These are phyloP conservation scores for Sphaerosporella brunnea DNA, from an alignment of 495 filamentous ascomycete species.

Conservation along the genomic window DNA sequence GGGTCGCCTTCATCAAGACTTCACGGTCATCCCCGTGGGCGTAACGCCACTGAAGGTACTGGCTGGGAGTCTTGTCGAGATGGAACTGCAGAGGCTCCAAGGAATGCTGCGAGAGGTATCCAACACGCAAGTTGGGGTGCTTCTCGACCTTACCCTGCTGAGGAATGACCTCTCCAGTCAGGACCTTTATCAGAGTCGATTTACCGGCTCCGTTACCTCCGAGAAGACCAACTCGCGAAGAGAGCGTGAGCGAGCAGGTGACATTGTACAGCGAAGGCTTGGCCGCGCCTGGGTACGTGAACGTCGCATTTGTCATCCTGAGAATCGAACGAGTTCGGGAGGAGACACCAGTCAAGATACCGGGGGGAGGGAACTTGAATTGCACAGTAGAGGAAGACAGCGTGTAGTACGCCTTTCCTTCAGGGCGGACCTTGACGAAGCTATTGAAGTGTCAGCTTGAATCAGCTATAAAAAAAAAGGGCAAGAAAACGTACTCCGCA, in stretches of 20 bases:
- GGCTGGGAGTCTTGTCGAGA: slow-evolving; percentile 94
- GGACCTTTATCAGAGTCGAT: slow-evolving; percentile 89
- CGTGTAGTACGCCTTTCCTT: slow-evolving; percentile 97
- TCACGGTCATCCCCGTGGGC: slow-evolving; percentile 92
- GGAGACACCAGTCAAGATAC: slow-evolving; percentile 88
- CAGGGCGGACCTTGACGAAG: slow-evolving; percentile 84
- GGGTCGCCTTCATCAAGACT: slow-evolving; percentile 92
- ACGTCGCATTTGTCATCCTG: slow-evolving; percentile 80
- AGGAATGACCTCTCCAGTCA: slow-evolving; percentile 90
- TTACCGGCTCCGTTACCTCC: slow-evolving; percentile 97
- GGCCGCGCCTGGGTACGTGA: slow-evolving; percentile 67
- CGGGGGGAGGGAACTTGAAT: slow-evolving; percentile 95
- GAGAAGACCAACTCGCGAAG: slow-evolving; percentile 87
- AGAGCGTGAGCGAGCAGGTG: slow-evolving; percentile 70
- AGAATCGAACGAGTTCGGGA: slow-evolving; percentile 84
- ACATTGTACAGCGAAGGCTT: slow-evolving; percentile 80
- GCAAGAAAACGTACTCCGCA: no score
- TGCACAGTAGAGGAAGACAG: slow-evolving; percentile 74
- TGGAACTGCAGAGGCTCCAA: slow-evolving; percentile 99
- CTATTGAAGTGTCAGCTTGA: no score
- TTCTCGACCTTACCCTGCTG: slow-evolving; percentile 83
- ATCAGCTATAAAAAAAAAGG: no score
- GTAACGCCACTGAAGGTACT: slow-evolving; percentile 98
- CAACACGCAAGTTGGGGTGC: slow-evolving; percentile 95
- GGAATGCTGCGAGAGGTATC: slow-evolving; percentile 98